Percentiles rank a stretch among this genome's conserved stretches.
phyloP scores from a whole-genome alignment of 2,329 filamentous ascomycete species.

The Talaromyces verruculosus region DNA sequence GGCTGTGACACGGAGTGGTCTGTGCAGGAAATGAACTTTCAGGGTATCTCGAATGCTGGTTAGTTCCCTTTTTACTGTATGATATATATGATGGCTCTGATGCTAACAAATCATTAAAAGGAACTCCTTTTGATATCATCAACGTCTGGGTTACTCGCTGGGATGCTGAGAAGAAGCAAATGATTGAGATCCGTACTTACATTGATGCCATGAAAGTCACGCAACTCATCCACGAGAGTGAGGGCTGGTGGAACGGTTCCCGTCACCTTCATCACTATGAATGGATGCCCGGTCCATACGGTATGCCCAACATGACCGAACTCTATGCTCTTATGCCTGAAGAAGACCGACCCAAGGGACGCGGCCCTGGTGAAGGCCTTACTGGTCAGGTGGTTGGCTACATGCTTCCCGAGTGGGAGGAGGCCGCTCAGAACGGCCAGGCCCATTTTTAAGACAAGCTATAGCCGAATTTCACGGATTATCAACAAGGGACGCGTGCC shows the following conservation, averaged over 20 bases:
- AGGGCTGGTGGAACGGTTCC: slow-evolving; percentile 34
- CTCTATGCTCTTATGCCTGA: not conserved
- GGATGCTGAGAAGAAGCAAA: slow-evolving; percentile 29
- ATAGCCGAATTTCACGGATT: not conserved
- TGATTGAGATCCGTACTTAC: slow-evolving; percentile 38
- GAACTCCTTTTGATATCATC: slow-evolving; percentile 30
- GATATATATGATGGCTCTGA: slow-evolving; percentile 15
- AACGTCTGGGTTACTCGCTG: slow-evolving; percentile 39
- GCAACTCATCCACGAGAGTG: slow-evolving; percentile 34
- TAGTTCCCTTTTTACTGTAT: slow-evolving; percentile 24
- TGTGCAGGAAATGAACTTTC: slow-evolving; percentile 35
- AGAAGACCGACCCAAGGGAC: not conserved
- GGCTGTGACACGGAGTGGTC: slow-evolving; percentile 37
- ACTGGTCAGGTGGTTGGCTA: not conserved
- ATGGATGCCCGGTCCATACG: slow-evolving; percentile 36
- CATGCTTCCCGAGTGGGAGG: not conserved
- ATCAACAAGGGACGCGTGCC: not conserved
- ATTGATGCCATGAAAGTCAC: slow-evolving; percentile 28
- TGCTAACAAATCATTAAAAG: not conserved
- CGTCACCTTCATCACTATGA: slow-evolving; percentile 28
- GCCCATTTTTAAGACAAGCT: not conserved
- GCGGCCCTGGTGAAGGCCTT: not conserved
- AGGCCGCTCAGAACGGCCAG: not conserved
- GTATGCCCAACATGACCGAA: slow-evolving; percentile 33
- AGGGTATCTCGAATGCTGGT: slow-evolving; percentile 37